Percentiles rank a stretch among this genome's conserved stretches.
Conservation (phyloP, 306 rosid genomes). For the Heteromeles arbutifolia region DNA sequence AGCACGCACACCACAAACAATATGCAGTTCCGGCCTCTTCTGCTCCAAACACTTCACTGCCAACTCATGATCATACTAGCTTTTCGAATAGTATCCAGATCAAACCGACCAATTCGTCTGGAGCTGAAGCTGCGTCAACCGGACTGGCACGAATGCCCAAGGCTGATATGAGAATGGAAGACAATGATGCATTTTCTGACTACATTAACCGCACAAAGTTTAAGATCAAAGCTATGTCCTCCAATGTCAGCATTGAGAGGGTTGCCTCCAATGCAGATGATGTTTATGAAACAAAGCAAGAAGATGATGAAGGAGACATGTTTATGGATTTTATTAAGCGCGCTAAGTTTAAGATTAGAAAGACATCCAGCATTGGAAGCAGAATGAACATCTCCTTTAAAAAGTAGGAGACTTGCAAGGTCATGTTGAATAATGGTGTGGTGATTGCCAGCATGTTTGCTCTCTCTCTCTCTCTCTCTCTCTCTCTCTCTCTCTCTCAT, state of each 20-base stretch:
- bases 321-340: conserved; percentile 19
- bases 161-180: neutral
- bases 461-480: neutral
- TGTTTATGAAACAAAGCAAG: conserved; percentile 4
- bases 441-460: neutral
- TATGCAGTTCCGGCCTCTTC: neutral
- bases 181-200: conserved; percentile 19
- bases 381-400: conserved; percentile 15
- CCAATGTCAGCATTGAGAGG: conserved; percentile 8
- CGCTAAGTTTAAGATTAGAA: conserved; percentile 18
- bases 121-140: neutral
- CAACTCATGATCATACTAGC: neutral
- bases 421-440: neutral
- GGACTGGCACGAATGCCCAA: neutral
- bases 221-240: conserved; percentile 17
- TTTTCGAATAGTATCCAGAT: neutral
- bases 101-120: neutral
- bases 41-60: neutral
- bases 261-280: conserved; percentile 1
- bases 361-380: conserved; percentile 25
- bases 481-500: neutral
- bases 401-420: neutral
- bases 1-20: neutral
- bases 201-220: conserved; percentile 8
- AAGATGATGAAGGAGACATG: neutral